A percentile compares a stretch with the other conserved stretches of the same genome.
Evolutionary conservation across 306 rosid genomes (phyloP).

Genomic region (Trifolium pratense): DNA sequence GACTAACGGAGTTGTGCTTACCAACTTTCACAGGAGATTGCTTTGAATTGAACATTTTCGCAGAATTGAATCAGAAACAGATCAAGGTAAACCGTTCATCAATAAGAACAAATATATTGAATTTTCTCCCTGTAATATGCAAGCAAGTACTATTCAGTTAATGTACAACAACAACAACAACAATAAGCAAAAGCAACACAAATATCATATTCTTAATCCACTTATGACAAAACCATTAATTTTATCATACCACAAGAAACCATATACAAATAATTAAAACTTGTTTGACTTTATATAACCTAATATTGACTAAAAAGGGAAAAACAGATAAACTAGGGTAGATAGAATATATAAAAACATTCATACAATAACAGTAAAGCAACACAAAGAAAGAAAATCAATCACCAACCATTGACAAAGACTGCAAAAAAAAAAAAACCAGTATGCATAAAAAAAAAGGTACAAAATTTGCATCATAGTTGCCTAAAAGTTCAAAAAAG

Average conservation of each 20-base stretch:
- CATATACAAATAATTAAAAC: not conserved
- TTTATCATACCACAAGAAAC: conserved; percentile 30
- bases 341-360: conserved; percentile 31
- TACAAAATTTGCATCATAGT: not conserved
- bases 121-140: conserved; percentile 58
- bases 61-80: conserved; percentile 24
- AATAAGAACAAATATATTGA: conserved; percentile 21
- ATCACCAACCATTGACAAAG: conserved; percentile 35
- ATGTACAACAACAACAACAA: not conserved
- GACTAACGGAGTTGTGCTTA: conserved; percentile 52
- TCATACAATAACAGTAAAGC: conserved; percentile 17
- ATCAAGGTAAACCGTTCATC: conserved; percentile 29
- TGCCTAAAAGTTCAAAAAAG: conserved; percentile 16
- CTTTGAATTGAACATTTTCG: conserved; percentile 76
- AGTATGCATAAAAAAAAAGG: not conserved
- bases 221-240: conserved; percentile 23
- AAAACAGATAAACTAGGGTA: conserved; percentile 3
- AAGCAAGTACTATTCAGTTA: conserved; percentile 38
- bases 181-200: conserved; percentile 32
- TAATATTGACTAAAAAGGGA: not conserved
- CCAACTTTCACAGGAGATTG: conserved; percentile 66
- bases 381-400: conserved; percentile 29
- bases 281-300: conserved; percentile 1
- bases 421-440: not conserved
- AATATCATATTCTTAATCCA: conserved; percentile 18